Percentiles rank a stretch among this genome's conserved stretches.
Evolutionary conservation across 495 filamentous ascomycete species (phyloP).

Genomic region (Hypoxylon subgilvum): DNA sequence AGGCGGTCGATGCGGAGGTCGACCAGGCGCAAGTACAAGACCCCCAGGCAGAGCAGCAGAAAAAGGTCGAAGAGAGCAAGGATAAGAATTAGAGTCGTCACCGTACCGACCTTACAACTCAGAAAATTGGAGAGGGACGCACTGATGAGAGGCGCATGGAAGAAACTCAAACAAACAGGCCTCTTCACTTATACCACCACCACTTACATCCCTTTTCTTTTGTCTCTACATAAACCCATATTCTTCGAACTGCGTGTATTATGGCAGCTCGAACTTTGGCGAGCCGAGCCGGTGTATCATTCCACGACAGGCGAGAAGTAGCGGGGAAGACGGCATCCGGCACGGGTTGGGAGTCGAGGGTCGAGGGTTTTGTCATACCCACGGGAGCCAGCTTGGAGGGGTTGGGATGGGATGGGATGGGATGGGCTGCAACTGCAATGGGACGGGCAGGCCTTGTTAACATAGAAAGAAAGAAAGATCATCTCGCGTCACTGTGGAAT

Average conservation of each 20-base stretch:
- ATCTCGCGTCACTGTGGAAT: conserved; percentile 13
- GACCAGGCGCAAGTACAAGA: conserved; percentile 42
- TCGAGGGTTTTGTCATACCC: neutral
- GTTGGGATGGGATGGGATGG: neutral
- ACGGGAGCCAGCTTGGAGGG: neutral
- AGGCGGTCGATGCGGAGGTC: conserved; percentile 53
- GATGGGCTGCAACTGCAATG: no score
- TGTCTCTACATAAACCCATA: conserved; percentile 23
- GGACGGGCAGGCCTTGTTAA: neutral
- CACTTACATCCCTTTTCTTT: conserved; percentile 33
- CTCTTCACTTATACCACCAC: neutral
- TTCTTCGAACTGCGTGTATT: conserved; percentile 27
- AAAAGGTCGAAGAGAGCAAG: conserved; percentile 36
- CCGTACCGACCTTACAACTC: no score
- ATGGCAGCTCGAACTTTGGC: neutral
- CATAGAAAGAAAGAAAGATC: conserved; percentile 10
- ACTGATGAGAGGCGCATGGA: conserved; percentile 9
- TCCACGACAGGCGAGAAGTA: conserved; percentile 13
- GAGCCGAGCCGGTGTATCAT: conserved; percentile 21
- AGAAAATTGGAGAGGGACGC: neutral
- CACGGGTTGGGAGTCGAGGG: conserved; percentile 1
- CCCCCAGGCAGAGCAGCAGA: conserved; percentile 22
- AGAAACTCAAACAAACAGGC: neutral
- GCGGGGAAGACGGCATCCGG: conserved; percentile 7
- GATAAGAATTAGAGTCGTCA: conserved; percentile 19